Percentiles rank a stretch among this genome's conserved stretches.
These are phyloP conservation scores for Carex kokanica DNA, from an alignment of 176 grass and related monocot species.

Conservation along the genomic window DNA sequence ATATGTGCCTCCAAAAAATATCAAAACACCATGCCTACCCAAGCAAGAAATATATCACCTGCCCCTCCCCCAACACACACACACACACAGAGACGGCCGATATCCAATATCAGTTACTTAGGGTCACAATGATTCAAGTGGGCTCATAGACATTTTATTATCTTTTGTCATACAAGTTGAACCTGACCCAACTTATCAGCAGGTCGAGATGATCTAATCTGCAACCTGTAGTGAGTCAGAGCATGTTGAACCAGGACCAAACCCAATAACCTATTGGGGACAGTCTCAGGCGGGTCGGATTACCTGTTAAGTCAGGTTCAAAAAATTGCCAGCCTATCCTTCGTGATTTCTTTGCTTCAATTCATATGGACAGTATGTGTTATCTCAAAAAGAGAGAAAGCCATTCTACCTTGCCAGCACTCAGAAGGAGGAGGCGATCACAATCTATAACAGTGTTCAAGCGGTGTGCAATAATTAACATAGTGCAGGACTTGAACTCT, in stretches of 20 bases:
- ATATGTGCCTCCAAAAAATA: background rate
- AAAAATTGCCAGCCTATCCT: background rate
- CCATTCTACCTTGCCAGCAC: conserved; percentile 62
- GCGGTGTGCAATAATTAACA: conserved; percentile 93
- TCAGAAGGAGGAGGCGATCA: conserved; percentile 86
- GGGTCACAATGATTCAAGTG: background rate
- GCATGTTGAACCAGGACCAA: background rate
- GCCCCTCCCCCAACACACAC: background rate
- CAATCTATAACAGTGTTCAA: conserved; percentile 96
- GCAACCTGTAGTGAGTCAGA: background rate
- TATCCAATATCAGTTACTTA: background rate
- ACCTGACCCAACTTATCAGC: background rate
- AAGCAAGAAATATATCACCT: background rate
- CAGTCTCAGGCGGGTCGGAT: background rate
- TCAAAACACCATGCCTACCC: background rate
- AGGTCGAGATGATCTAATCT: background rate
- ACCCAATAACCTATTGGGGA: background rate
- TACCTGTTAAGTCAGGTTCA: background rate
- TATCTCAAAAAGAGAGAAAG: background rate
- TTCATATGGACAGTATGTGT: background rate
- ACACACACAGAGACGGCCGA: no score
- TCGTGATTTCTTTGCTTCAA: background rate
- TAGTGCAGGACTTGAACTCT: conserved; percentile 98
- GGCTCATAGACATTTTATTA: background rate
- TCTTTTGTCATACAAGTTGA: background rate